Evolutionary conservation across 2,329 filamentous ascomycete species (phyloP).

Genomic region (Aspergillus pseudonomiae): DNA sequence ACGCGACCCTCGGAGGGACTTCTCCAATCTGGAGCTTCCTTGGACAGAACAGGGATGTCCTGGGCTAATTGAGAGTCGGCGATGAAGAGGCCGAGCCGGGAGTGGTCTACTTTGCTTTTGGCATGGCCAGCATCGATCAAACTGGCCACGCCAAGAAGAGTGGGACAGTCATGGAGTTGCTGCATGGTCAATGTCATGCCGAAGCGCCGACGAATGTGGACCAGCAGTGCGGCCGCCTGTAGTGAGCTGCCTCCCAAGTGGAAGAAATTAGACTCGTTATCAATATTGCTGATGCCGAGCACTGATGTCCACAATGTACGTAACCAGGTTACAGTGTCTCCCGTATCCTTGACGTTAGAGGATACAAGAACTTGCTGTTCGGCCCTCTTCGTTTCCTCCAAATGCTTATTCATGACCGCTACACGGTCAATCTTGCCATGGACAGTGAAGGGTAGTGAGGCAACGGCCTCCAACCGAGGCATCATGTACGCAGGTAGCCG

Average conservation of each 20-base stretch:
- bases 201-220: neutral
- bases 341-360: neutral
- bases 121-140: neutral
- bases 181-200: neutral
- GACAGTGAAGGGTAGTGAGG: neutral
- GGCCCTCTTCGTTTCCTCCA: neutral
- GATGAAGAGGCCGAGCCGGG: neutral
- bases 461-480: neutral
- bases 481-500: neutral
- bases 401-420: neutral
- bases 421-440: neutral
- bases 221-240: neutral
- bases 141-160: neutral
- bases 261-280: neutral
- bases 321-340: neutral
- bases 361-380: neutral
- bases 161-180: neutral
- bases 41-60: neutral
- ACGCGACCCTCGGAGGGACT: neutral
- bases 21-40: neutral
- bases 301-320: neutral
- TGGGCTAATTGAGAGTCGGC: neutral
- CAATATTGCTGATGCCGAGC: neutral
- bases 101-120: neutral
- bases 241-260: constrained; percentile 2